phyloP scores from a whole-genome alignment of 2,329 filamentous ascomycete genomes.

The Cladophialophora chaetospira region DNA sequence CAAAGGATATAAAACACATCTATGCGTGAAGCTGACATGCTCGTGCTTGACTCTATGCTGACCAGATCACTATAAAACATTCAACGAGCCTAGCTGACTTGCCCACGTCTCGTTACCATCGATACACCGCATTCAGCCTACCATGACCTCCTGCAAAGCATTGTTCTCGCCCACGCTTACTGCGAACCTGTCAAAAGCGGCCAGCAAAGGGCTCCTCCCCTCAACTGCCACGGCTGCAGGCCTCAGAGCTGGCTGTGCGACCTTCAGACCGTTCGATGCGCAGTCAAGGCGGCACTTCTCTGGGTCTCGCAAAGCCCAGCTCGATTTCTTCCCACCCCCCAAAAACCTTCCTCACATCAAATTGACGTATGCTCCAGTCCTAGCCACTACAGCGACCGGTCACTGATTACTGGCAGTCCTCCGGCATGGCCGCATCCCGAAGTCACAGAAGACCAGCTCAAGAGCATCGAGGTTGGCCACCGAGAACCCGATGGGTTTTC shows the following conservation, averaged over 20 bases:
- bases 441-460: slow-evolving; percentile 80
- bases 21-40: background rate
- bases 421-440: slow-evolving; percentile 33
- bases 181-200: slow-evolving; percentile 25
- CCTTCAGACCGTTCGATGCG: slow-evolving; percentile 22
- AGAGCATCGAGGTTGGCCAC: slow-evolving; percentile 71
- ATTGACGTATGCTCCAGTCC: slow-evolving; percentile 23
- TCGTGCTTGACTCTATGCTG: background rate
- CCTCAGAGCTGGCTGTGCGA: slow-evolving; percentile 32
- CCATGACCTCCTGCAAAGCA: slow-evolving; percentile 29
- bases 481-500: slow-evolving; percentile 70
- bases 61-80: slow-evolving; percentile 6
- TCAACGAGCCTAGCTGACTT: background rate
- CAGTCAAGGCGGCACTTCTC: slow-evolving; percentile 40
- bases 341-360: slow-evolving; percentile 54
- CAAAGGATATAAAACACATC: background rate
- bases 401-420: slow-evolving; percentile 40
- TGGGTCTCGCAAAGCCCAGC: slow-evolving; percentile 39
- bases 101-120: background rate
- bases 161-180: slow-evolving; percentile 25
- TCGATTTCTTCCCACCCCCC: slow-evolving; percentile 60
- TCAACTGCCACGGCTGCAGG: slow-evolving; percentile 29
- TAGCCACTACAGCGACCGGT: slow-evolving; percentile 1
- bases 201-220: slow-evolving; percentile 25
- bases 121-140: background rate